These are phyloP conservation scores for Penicillium sp. DNA, from an alignment of 2,329 filamentous ascomycete genomes.

Conservation along the genomic window DNA sequence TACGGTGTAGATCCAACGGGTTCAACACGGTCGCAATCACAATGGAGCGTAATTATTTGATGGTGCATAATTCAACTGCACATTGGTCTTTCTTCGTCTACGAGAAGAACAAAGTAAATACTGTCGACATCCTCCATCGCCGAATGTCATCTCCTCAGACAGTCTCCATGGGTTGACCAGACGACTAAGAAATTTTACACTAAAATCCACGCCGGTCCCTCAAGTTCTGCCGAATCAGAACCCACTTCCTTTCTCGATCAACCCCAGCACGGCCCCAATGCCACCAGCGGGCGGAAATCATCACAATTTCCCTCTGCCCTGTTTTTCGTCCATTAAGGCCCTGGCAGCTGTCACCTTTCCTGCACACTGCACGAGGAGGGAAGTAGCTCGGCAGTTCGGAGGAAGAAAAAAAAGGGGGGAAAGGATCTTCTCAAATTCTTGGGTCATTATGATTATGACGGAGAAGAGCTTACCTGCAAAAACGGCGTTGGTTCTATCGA, in stretches of 20 bases:
- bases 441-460: background rate
- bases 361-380: slow-evolving; percentile 13
- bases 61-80: background rate
- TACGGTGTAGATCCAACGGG: background rate
- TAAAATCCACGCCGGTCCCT: background rate
- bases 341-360: slow-evolving; percentile 16
- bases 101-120: background rate
- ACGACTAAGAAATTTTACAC: background rate
- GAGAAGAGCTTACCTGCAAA: background rate
- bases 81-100: background rate
- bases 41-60: background rate
- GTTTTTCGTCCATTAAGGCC: slow-evolving; percentile 2
- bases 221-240: slow-evolving; percentile 3
- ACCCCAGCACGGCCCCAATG: background rate
- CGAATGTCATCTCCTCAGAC: background rate
- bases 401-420: background rate
- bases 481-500: background rate
- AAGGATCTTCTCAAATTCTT: background rate
- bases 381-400: background rate
- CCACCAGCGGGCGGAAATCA: background rate
- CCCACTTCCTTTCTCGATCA: slow-evolving; percentile 1
- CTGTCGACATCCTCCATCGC: background rate
- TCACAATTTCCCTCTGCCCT: slow-evolving; percentile 17
- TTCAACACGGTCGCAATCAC: background rate
- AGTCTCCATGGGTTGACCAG: background rate